Evolutionary conservation across 2,329 filamentous ascomycete genomes (phyloP).

Genomic region (Pseudogymnoascus sp.): DNA sequence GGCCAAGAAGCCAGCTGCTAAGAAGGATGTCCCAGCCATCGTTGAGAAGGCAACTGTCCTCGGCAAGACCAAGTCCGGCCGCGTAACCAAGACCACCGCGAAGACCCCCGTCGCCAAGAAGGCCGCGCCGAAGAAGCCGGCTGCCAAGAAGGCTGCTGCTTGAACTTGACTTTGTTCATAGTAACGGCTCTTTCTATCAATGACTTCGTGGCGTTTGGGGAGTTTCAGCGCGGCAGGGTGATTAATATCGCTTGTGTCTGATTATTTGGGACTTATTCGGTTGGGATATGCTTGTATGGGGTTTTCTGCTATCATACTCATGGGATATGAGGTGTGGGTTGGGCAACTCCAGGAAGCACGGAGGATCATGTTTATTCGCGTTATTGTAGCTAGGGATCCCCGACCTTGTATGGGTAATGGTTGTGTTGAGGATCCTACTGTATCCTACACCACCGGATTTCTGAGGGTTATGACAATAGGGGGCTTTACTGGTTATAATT

Average conservation of each 20-base stretch:
- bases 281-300: conserved; percentile 4
- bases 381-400: conserved; percentile 9
- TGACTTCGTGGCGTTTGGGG: conserved; percentile 7
- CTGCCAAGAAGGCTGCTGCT: conserved; percentile 25
- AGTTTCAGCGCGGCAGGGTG: conserved; percentile 7
- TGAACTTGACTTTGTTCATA: conserved; percentile 1
- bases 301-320: conserved; percentile 7
- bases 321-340: conserved; percentile 6
- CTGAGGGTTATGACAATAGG: conserved; percentile 9
- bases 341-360: conserved; percentile 7
- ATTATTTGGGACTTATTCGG: conserved; percentile 4
- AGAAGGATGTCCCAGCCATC: conserved; percentile 52
- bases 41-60: conserved; percentile 56
- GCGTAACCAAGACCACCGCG: conserved; percentile 62
- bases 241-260: conserved; percentile 5
- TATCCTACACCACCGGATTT: conserved; percentile 3
- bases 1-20: conserved; percentile 32
- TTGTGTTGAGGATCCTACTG: conserved; percentile 3
- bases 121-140: conserved; percentile 32
- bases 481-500: conserved; percentile 9
- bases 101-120: conserved; percentile 41
- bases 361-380: conserved; percentile 6
- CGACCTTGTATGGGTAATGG: conserved; percentile 8
- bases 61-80: conserved; percentile 66
- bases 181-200: conserved; percentile 2